phyloP scores from a whole-genome alignment of 495 filamentous ascomycete genomes.

The Penicillium coffeae region DNA sequence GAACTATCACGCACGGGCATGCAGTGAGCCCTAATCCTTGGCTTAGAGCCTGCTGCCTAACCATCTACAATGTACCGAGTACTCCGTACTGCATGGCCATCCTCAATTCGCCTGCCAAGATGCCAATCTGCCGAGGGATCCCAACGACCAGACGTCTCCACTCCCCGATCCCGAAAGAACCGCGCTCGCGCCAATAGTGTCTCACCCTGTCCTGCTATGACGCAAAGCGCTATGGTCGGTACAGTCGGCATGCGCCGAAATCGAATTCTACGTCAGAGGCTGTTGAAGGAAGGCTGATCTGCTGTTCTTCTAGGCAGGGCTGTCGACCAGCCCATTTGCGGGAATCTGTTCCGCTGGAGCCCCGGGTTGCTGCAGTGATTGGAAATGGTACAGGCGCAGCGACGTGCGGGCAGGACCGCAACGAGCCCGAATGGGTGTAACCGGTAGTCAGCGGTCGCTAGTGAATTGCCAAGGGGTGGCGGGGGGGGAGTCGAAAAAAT shows the following conservation, averaged over 20 bases:
- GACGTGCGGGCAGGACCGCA: too few species aligned
- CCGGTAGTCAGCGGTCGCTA: too few species aligned
- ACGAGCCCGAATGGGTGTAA: too few species aligned
- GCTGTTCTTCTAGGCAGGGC: background rate
- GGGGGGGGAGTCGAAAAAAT: too few species aligned
- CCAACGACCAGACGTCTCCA: background rate
- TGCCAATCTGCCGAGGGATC: background rate
- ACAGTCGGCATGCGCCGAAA: slow-evolving; percentile 18
- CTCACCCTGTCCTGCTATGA: slow-evolving; percentile 8
- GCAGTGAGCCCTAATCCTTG: background rate
- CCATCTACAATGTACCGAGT: background rate
- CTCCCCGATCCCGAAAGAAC: slow-evolving; percentile 1
- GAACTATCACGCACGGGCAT: background rate
- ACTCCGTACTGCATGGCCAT: background rate
- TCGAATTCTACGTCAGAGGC: slow-evolving; percentile 18
- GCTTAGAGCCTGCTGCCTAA: background rate
- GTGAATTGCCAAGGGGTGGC: too few species aligned
- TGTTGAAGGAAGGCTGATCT: too few species aligned
- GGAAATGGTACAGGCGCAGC: too few species aligned
- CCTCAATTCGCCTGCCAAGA: background rate
- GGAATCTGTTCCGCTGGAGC: slow-evolving; percentile 11
- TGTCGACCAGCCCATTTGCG: slow-evolving; percentile 7
- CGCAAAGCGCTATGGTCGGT: slow-evolving; percentile 7
- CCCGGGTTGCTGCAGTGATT: too few species aligned
- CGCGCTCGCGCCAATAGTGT: slow-evolving; percentile 7